phyloP scores from a whole-genome alignment of 495 filamentous ascomycete species.

The Hyaloscypha bicolor region DNA sequence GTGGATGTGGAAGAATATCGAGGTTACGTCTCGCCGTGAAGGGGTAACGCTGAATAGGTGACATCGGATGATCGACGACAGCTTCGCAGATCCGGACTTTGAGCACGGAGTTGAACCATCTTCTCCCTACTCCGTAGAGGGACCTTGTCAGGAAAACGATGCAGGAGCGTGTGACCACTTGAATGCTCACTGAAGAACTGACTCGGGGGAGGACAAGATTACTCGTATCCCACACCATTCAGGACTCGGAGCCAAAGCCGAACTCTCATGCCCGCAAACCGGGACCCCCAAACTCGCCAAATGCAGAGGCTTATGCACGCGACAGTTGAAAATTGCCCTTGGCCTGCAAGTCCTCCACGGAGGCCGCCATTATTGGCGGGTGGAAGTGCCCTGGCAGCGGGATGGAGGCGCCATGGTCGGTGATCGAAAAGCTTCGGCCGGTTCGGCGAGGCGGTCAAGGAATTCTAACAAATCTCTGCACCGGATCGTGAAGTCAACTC shows the following conservation, averaged over 20 bases:
- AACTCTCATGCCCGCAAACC: background rate
- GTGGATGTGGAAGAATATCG: background rate
- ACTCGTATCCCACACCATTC: background rate
- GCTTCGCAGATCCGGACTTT: background rate
- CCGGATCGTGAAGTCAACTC: conserved; percentile 6
- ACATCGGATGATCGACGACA: background rate
- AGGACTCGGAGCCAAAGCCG: background rate
- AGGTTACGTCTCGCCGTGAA: background rate
- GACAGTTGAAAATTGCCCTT: conserved; percentile 9
- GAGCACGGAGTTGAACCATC: background rate
- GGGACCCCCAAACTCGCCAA: conserved; percentile 12
- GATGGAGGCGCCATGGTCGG: background rate
- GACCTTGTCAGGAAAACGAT: background rate
- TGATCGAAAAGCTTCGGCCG: background rate
- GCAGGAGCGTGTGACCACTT: background rate
- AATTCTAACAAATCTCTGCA: conserved; percentile 9
- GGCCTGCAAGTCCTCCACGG: conserved; percentile 1
- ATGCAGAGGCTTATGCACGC: conserved; percentile 4
- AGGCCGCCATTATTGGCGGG: background rate
- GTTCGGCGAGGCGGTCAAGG: conserved; percentile 5
- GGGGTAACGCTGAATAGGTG: background rate
- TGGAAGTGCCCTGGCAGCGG: background rate
- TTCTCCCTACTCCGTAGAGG: background rate
- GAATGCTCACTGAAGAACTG: background rate
- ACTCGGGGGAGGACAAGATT: background rate